These are phyloP conservation scores for Pneumocystis carinii DNA, from an alignment of 1,139 yeast species.

Conservation along the genomic window DNA sequence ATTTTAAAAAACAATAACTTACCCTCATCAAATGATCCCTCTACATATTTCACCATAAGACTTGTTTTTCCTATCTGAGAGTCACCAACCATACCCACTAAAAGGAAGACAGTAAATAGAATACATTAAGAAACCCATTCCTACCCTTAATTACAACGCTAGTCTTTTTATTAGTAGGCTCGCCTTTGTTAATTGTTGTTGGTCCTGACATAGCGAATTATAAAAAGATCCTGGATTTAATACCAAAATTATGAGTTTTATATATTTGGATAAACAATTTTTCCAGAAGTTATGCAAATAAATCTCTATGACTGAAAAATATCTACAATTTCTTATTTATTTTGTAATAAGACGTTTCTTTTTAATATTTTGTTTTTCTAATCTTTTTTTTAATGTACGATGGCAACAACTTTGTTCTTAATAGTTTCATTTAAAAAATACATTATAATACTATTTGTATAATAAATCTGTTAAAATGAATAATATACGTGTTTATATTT, in stretches of 20 bases:
- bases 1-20: constrained; percentile 17
- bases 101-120: constrained; percentile 45
- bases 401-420: not conserved
- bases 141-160: not conserved
- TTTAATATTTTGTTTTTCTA: not conserved
- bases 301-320: not conserved
- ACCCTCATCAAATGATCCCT: constrained; percentile 76
- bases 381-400: not conserved
- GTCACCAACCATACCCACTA: constrained; percentile 90
- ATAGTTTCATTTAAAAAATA: not conserved
- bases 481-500: too few species aligned
- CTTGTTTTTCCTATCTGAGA: constrained; percentile 98
- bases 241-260: not conserved
- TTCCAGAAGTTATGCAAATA: not conserved
- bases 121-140: not conserved
- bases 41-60: constrained; percentile 91
- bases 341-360: not conserved
- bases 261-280: not conserved
- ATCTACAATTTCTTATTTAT: not conserved
- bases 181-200: not conserved
- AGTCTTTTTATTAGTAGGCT: not conserved
- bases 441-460: not conserved
- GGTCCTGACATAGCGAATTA: not conserved
- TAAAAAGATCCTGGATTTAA: not conserved
- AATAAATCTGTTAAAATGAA: too few species aligned